These are phyloP conservation scores for Austroboletus festivus DNA, from an alignment of 768 basidiomycete species.

Conservation along the genomic window DNA sequence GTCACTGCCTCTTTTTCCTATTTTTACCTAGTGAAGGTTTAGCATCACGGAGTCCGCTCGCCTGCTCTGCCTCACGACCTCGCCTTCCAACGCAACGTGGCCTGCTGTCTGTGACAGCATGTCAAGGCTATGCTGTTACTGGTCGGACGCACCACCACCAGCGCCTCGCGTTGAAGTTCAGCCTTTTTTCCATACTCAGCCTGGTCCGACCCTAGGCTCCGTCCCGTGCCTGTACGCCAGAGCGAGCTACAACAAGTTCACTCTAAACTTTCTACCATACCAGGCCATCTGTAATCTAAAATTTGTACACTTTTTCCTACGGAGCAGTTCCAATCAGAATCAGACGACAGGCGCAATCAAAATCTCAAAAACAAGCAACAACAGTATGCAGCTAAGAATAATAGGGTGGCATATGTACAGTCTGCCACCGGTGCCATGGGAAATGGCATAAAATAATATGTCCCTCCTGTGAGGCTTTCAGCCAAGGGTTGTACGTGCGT, in stretches of 20 bases:
- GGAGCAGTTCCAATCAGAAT: background rate
- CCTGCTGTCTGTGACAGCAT: constrained; percentile 23
- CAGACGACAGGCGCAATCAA: constrained; percentile 8
- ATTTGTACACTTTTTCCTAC: background rate
- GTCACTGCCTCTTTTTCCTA: background rate
- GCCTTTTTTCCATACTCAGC: constrained; percentile 1
- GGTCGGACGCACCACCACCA: constrained; percentile 10
- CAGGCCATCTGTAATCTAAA: constrained; percentile 9
- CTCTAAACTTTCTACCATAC: too few relatives aligned
- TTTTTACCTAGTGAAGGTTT: too few relatives aligned
- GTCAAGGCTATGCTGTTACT: constrained; percentile 23
- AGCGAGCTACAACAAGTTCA: constrained; percentile 1
- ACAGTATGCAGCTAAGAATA: background rate
- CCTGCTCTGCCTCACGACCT: constrained; percentile 5
- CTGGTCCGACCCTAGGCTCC: constrained; percentile 6
- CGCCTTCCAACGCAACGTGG: constrained; percentile 12
- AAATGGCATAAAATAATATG: constrained; percentile 1
- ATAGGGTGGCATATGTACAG: background rate
- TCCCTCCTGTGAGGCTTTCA: background rate
- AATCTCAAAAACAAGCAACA: constrained; percentile 7
- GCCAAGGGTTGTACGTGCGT: background rate
- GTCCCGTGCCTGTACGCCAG: constrained; percentile 5
- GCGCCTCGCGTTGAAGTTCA: constrained; percentile 12
- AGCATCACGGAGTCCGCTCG: too few relatives aligned
- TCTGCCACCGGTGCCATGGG: constrained; percentile 1